Evolutionary conservation across 2,329 filamentous ascomycete genomes (phyloP), one percentile per base, ranked within the genome.

Genomic region (Elsinoe batatas): DNA sequence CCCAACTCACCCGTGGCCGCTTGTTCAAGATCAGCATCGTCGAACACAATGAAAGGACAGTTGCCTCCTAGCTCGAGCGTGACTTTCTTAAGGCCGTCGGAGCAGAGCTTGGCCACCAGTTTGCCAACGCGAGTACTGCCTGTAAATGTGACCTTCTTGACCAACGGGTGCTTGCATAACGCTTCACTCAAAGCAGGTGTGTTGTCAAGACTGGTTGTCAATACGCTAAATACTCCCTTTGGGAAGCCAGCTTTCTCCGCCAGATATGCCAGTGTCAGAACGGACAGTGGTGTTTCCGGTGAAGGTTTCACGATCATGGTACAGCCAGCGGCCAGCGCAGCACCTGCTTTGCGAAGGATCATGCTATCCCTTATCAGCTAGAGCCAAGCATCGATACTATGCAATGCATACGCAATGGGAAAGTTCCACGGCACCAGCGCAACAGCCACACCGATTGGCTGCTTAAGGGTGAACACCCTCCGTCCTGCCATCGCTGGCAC

Each of bases 341-440:
- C 82, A 47, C 79, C 76, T 1, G 79, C 83, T 65, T 88, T 88
- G 32, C 85, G 75, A 53, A 87, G 67, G 5, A 87, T 76, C 80
- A 88, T 76, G 13, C 57, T 60, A 35, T 62, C 61, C 11, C 1
- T 18, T 10, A 40, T 42, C 20, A 55, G 42, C 7, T 8, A 30
- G 26, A 30, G n/a, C 17, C 35, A 17, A 8, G n/a, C 8, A 13
- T 20, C 20, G 10, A 20, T n/a, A 12, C 3, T 2, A 4, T 5
- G 22, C 7, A 6, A 42, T 10, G 67, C 69, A 65, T 43, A 74
- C 32, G 82, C 82, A 51, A 85, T 75, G 0, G 83, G 83, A 47
- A 86, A 87, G 63, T 88, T 86, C 84, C 84, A 88, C 3, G 85
- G 84, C 1, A 87, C 83, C 13, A 88, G 70, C 0, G 84, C 84